Conservation (phyloP, 2,329 filamentous ascomycete species). For the Fusarium protoensiforme region DNA sequence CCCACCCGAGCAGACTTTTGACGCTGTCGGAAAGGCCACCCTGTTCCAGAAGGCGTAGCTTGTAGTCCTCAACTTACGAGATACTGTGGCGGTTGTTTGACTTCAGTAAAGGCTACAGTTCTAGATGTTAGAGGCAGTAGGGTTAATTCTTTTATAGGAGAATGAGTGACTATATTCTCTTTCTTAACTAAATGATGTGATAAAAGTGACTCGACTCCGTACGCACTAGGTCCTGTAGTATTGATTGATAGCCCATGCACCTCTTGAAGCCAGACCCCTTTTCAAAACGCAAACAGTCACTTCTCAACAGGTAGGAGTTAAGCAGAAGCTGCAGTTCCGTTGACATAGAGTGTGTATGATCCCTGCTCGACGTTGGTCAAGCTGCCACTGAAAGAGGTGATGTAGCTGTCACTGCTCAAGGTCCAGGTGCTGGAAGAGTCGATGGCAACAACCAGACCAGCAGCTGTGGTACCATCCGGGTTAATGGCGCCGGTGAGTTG, state of each 20-base stretch:
- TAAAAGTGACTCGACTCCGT: neutral
- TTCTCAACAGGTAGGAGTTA: neutral
- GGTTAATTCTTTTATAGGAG: neutral
- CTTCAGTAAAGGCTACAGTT: too few species aligned
- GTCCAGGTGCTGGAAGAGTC: conserved; percentile 20
- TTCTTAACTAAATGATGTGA: neutral
- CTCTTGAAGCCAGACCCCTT: neutral
- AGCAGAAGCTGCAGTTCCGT: conserved; percentile 5
- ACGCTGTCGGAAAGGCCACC: too few species aligned
- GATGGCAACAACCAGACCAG: neutral
- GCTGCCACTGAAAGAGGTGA: conserved; percentile 12
- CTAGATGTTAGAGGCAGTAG: neutral
- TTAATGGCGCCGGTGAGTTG: conserved; percentile 11
- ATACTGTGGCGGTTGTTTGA: too few species aligned
- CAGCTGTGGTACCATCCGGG: conserved; percentile 9
- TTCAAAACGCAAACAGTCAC: neutral
- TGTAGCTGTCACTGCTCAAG: conserved; percentile 10
- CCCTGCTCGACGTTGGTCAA: conserved; percentile 17
- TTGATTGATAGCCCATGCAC: rapidly evolving
- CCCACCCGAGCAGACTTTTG: too few species aligned
- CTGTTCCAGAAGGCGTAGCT: too few species aligned
- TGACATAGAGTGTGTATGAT: conserved; percentile 14
- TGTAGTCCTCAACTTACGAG: too few species aligned
- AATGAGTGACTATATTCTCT: neutral
- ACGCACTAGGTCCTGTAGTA: neutral